These are phyloP conservation scores for Blastobotrys mokoenaii DNA, from an alignment of 805 yeast species.

Conservation along the genomic window DNA sequence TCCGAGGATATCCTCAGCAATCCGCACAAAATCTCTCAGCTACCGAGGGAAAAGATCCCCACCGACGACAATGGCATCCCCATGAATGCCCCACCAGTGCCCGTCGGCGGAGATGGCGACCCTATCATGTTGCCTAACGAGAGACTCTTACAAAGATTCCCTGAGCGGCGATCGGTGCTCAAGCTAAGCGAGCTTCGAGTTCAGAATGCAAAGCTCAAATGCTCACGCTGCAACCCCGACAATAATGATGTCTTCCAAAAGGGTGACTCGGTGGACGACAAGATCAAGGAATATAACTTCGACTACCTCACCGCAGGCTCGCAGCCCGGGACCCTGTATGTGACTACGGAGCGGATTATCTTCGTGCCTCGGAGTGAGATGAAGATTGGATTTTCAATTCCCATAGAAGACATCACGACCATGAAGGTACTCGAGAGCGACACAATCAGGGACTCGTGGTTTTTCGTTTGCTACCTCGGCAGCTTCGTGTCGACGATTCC, in stretches of 20 bases:
- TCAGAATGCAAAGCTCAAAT: conserved; percentile 9
- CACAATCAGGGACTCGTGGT: conserved; percentile 7
- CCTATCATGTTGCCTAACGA: conserved; percentile 26
- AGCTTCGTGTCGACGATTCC: conserved; percentile 21
- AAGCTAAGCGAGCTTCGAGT: conserved; percentile 8
- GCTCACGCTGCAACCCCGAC: conserved; percentile 6
- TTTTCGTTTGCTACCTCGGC: conserved; percentile 16
- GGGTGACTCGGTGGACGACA: too few species aligned
- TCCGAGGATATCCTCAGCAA: too few species aligned
- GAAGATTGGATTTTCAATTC: conserved; percentile 14
- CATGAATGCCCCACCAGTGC: conserved; percentile 16
- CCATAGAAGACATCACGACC: conserved; percentile 12
- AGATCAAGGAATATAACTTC: conserved; percentile 8
- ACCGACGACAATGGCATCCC: too few species aligned
- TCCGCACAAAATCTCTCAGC: too few species aligned
- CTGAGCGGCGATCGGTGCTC: conserved; percentile 16
- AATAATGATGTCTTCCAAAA: too few species aligned
- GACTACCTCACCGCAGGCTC: conserved; percentile 12
- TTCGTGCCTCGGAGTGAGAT: conserved; percentile 15
- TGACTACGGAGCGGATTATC: conserved; percentile 22
- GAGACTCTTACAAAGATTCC: conserved; percentile 21
- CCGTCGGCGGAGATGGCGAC: conserved; percentile 17
- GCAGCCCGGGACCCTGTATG: conserved; percentile 14
- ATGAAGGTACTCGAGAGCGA: conserved; percentile 13
- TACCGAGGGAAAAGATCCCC: too few species aligned